phyloP scores from a whole-genome alignment of 768 basidiomycete genomes.

The Suillus discolor region DNA sequence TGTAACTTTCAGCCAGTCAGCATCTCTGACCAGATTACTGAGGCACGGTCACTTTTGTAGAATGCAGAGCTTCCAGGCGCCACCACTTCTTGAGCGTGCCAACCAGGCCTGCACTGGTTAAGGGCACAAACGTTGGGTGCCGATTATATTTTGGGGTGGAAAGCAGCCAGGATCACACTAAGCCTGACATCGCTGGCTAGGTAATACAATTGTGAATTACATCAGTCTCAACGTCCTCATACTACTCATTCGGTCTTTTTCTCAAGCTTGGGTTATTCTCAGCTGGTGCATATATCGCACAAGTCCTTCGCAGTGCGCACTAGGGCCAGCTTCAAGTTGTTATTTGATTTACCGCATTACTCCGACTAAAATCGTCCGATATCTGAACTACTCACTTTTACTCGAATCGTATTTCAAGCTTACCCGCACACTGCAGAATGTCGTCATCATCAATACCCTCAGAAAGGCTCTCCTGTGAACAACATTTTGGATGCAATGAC shows the following conservation, averaged over 20 bases:
- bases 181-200: too few species aligned
- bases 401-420: too few species aligned
- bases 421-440: too few species aligned
- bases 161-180: not conserved
- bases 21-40: not conserved
- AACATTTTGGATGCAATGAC: too few species aligned
- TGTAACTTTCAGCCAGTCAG: not conserved
- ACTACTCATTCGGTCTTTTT: not conserved
- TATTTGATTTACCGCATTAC: too few species aligned
- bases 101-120: not conserved
- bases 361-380: too few species aligned
- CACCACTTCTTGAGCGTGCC: not conserved
- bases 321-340: slow-evolving; percentile 10
- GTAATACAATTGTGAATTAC: not conserved
- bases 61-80: not conserved
- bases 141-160: not conserved
- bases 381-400: too few species aligned
- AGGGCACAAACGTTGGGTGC: not conserved
- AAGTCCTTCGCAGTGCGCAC: not conserved
- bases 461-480: too few species aligned
- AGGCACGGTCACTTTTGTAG: not conserved
- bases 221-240: not conserved
- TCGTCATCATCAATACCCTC: too few species aligned
- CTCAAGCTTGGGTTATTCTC: not conserved
- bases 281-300: not conserved